These are phyloP conservation scores for Colletotrichum theobromicola DNA, from an alignment of 2,329 filamentous ascomycete species.

Conservation along the genomic window DNA sequence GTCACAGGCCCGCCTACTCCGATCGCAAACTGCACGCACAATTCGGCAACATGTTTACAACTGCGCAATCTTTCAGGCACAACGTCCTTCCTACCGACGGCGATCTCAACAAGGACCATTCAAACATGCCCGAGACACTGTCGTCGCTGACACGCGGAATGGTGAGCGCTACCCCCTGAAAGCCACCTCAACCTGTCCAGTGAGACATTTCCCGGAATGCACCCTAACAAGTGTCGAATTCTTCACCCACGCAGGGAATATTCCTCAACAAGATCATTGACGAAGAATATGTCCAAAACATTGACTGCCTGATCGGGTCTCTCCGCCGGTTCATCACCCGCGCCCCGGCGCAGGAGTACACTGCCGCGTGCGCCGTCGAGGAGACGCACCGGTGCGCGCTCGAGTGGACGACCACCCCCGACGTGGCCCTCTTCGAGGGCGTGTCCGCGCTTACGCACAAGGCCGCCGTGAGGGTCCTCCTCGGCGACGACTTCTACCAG, in stretches of 20 bases:
- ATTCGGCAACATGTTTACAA: slow-evolving; percentile 16
- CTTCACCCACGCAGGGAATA: slow-evolving; percentile 1
- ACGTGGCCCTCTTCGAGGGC: slow-evolving; percentile 16
- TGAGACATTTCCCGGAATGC: slow-evolving; percentile 3
- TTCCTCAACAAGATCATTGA: slow-evolving; percentile 24
- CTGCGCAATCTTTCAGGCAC: not conserved
- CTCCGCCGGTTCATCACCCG: slow-evolving; percentile 18
- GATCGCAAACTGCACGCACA: slow-evolving; percentile 1
- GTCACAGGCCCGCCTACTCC: slow-evolving; percentile 3
- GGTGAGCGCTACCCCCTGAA: slow-evolving; percentile 5
- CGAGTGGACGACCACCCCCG: slow-evolving; percentile 3
- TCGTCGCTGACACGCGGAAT: slow-evolving; percentile 19
- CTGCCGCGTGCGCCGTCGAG: slow-evolving; percentile 8
- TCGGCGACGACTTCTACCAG: slow-evolving; percentile 25
- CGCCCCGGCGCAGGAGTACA: slow-evolving; percentile 2
- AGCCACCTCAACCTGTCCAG: not conserved
- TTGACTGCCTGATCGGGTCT: slow-evolving; percentile 3
- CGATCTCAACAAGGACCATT: slow-evolving; percentile 12
- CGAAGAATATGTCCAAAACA: slow-evolving; percentile 16
- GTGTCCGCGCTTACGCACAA: slow-evolving; percentile 20
- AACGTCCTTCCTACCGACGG: slow-evolving; percentile 10
- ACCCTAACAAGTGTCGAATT: not conserved
- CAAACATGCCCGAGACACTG: slow-evolving; percentile 18
- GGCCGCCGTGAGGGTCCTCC: slow-evolving; percentile 12
- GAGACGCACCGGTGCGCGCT: slow-evolving; percentile 22